Percentiles rank a stretch among this genome's conserved stretches.
These are phyloP conservation scores for Rhizopogon parksii DNA, from an alignment of 1,284 basidiomycete genomes.

Conservation along the genomic window DNA sequence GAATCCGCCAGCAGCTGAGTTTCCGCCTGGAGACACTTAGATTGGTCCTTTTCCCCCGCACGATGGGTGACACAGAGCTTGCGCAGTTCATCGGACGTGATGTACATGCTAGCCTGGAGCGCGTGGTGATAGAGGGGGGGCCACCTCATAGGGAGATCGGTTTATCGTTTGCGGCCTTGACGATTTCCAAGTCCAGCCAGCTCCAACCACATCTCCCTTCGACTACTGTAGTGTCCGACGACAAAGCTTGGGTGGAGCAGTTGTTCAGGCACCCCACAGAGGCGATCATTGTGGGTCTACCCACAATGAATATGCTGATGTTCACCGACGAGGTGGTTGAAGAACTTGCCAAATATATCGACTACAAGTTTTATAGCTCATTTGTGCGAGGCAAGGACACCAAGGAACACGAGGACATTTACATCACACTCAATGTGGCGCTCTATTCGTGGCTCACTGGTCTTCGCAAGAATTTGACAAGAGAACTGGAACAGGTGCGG, in stretches of 20 bases:
- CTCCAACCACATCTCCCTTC: slow-evolving; percentile 40
- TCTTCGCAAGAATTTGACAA: slow-evolving; percentile 62
- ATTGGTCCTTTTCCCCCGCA: slow-evolving; percentile 68
- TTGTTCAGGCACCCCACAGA: slow-evolving; percentile 54
- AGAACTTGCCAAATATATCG: slow-evolving; percentile 36
- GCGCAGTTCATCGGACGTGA: slow-evolving; percentile 63
- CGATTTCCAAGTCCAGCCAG: slow-evolving; percentile 63
- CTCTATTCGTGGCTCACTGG: slow-evolving; percentile 75
- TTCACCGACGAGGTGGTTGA: slow-evolving; percentile 50
- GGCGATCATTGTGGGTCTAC: slow-evolving; percentile 69
- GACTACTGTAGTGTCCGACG: slow-evolving; percentile 34
- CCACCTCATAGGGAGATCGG: slow-evolving; percentile 56
- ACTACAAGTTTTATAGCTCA: slow-evolving; percentile 68
- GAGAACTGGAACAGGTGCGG: slow-evolving; percentile 69
- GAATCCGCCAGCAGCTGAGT: slow-evolving; percentile 66
- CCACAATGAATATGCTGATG: slow-evolving; percentile 76
- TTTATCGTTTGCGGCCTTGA: slow-evolving; percentile 67
- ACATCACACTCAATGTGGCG: slow-evolving; percentile 73
- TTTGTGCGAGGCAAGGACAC: slow-evolving; percentile 50
- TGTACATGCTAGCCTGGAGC: slow-evolving; percentile 61
- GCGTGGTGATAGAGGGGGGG: slow-evolving; percentile 44
- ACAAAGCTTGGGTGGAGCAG: slow-evolving; percentile 46
- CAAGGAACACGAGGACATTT: slow-evolving; percentile 63
- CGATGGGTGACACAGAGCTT: slow-evolving; percentile 65
- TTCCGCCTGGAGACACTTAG: slow-evolving; percentile 56